Conservation (phyloP, 2,329 filamentous ascomycete species). For the Stromatinia cepivora region DNA sequence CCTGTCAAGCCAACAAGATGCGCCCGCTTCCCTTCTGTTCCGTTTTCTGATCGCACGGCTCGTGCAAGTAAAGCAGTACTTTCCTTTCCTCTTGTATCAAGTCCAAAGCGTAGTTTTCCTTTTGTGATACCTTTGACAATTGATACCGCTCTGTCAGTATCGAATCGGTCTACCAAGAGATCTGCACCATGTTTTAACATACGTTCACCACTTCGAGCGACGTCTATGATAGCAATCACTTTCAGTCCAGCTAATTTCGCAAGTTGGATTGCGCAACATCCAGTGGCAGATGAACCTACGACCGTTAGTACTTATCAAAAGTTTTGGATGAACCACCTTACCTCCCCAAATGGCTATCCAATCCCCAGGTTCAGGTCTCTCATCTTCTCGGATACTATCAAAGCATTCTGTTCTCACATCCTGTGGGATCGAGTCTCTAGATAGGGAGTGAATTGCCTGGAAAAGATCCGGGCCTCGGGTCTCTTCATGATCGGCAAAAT, state of each 20-base stretch:
- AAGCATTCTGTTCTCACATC: conserved; percentile 67
- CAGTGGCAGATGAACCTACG: conserved; percentile 65
- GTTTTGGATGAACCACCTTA: conserved; percentile 35
- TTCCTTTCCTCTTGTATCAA: conserved; percentile 68
- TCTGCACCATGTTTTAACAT: conserved; percentile 56
- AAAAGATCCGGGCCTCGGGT: conserved; percentile 56
- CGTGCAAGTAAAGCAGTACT: conserved; percentile 55
- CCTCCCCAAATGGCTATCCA: conserved; percentile 76
- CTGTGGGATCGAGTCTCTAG: conserved; percentile 51
- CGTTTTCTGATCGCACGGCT: conserved; percentile 28
- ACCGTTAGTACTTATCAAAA: conserved; percentile 7
- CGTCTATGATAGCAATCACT: conserved; percentile 66
- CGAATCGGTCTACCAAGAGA: conserved; percentile 67
- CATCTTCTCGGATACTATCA: conserved; percentile 50
- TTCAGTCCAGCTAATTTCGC: conserved; percentile 65
- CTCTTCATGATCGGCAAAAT: conserved; percentile 53
- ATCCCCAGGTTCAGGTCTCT: conserved; percentile 60
- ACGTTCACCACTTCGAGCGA: conserved; percentile 62
- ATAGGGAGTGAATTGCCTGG: conserved; percentile 49
- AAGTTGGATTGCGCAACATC: conserved; percentile 65
- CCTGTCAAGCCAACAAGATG: conserved; percentile 70
- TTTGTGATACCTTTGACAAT: conserved; percentile 61
- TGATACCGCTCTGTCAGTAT: conserved; percentile 63
- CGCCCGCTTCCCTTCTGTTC: conserved; percentile 36
- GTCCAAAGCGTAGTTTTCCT: conserved; percentile 61